Evolutionary conservation across 1,284 basidiomycete genomes (phyloP).

Genomic region (Psilocybe mexicana): DNA sequence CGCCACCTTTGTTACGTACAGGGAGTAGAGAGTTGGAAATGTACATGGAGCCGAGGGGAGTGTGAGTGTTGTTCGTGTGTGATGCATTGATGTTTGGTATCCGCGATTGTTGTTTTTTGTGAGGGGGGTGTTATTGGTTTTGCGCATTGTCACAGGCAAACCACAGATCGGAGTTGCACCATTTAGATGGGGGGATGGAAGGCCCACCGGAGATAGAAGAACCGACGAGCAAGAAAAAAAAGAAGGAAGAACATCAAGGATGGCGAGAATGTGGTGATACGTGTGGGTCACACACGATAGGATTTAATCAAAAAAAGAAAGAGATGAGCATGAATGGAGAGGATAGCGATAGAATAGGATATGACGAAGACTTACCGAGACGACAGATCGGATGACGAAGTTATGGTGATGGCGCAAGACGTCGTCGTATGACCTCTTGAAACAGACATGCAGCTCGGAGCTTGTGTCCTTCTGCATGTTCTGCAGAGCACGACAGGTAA

Average conservation of each 20-base stretch:
- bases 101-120: no score
- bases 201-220: no score
- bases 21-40: background rate
- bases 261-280: background rate
- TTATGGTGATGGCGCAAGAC: conserved; percentile 84
- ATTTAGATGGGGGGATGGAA: no score
- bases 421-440: conserved; percentile 85
- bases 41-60: background rate
- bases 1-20: conserved; percentile 64
- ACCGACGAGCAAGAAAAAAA: no score
- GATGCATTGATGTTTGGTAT: no score
- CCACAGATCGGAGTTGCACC: no score
- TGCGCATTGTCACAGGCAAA: no score
- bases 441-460: conserved; percentile 80
- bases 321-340: no score
- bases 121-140: no score
- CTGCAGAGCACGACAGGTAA: conserved; percentile 81
- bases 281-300: background rate
- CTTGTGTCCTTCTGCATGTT: conserved; percentile 69
- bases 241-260: no score
- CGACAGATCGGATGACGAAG: conserved; percentile 83
- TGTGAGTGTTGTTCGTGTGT: background rate
- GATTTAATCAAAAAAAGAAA: no score
- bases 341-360: no score
- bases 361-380: conserved; percentile 61